These are phyloP conservation scores for Xerocomus amazonicus DNA, from an alignment of 1,284 basidiomycete genomes.

Conservation along the genomic window DNA sequence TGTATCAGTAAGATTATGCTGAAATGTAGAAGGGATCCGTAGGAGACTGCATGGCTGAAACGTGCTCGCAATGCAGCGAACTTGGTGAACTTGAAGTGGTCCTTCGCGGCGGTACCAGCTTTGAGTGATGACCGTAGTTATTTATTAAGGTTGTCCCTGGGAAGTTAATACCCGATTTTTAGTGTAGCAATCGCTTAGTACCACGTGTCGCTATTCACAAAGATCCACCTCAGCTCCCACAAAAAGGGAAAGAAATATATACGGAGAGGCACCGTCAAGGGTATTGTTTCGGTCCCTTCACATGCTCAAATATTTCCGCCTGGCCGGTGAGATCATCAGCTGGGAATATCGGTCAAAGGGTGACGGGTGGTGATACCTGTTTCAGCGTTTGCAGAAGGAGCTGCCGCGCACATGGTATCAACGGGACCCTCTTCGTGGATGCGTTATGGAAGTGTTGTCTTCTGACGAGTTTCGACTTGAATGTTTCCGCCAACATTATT, in stretches of 20 bases:
- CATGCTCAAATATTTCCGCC: slow-evolving; percentile 25
- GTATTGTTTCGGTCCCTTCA: slow-evolving; percentile 18
- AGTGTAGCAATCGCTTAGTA: background rate
- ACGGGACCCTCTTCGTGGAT: slow-evolving; percentile 28
- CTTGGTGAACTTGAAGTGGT: slow-evolving; percentile 4
- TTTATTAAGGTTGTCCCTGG: slow-evolving; percentile 6
- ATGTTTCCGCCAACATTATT: slow-evolving; percentile 26
- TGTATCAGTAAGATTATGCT: slow-evolving; percentile 4
- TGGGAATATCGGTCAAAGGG: slow-evolving; percentile 24
- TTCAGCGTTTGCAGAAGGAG: slow-evolving; percentile 28
- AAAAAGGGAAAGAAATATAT: slow-evolving; percentile 7
- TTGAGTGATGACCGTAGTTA: background rate
- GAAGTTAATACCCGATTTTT: slow-evolving; percentile 4
- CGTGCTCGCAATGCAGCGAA: slow-evolving; percentile 7
- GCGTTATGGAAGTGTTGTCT: slow-evolving; percentile 28
- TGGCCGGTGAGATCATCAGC: slow-evolving; percentile 23
- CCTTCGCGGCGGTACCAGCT: slow-evolving; percentile 22
- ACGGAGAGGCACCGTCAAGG: slow-evolving; percentile 6
- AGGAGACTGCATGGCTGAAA: slow-evolving; percentile 22
- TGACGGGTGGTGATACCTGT: slow-evolving; percentile 31
- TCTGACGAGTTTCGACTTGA: slow-evolving; percentile 32
- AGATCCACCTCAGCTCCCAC: slow-evolving; percentile 1
- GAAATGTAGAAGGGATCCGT: slow-evolving; percentile 8
- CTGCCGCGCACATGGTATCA: slow-evolving; percentile 5
- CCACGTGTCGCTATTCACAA: background rate